Conservation (phyloP, 495 filamentous ascomycete genomes). For the Neohortaea acidophila region DNA sequence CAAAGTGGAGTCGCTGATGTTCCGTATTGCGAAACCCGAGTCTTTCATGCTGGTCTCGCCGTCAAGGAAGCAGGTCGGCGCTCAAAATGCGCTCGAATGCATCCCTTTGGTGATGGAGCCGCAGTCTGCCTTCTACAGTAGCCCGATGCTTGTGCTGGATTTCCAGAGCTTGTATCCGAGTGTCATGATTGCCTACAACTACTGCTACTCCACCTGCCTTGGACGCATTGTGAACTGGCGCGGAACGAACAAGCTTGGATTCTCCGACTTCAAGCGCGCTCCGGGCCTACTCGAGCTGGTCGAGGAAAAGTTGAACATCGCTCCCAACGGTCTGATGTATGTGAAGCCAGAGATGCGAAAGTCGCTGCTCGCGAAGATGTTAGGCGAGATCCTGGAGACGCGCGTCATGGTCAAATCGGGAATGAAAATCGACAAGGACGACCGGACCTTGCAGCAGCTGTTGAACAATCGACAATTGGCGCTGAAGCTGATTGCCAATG, state of each 20-base stretch:
- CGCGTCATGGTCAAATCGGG: slow-evolving; percentile 96
- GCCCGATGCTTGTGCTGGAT: slow-evolving; percentile 79
- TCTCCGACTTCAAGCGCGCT: slow-evolving; percentile 65
- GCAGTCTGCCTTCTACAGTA: slow-evolving; percentile 84
- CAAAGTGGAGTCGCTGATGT: slow-evolving; percentile 98
- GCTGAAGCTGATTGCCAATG: slow-evolving; percentile 93
- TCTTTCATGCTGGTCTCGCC: slow-evolving; percentile 85
- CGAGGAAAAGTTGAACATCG: slow-evolving; percentile 76
- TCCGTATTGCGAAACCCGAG: slow-evolving; percentile 93
- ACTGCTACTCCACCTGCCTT: slow-evolving; percentile 95
- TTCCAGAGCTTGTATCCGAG: slow-evolving; percentile 95
- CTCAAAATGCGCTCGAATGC: slow-evolving; percentile 90
- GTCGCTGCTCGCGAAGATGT: slow-evolving; percentile 88
- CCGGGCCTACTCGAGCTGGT: slow-evolving; percentile 61
- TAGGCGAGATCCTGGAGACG: slow-evolving; percentile 89
- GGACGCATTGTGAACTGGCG: slow-evolving; percentile 74
- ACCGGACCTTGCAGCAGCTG: slow-evolving; percentile 69
- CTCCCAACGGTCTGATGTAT: slow-evolving; percentile 95
- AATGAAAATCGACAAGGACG: slow-evolving; percentile 89
- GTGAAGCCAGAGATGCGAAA: slow-evolving; percentile 72
- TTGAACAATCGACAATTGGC: slow-evolving; percentile 90
- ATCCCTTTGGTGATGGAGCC: slow-evolving; percentile 96
- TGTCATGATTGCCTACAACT: slow-evolving; percentile 98
- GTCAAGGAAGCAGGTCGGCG: slow-evolving; percentile 76
- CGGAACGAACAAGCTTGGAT: slow-evolving; percentile 88